A percentile compares a stretch with the other conserved stretches of the same genome.
phyloP scores from a whole-genome alignment of 2,329 filamentous ascomycete genomes.

The Elsinoe necatrix region DNA sequence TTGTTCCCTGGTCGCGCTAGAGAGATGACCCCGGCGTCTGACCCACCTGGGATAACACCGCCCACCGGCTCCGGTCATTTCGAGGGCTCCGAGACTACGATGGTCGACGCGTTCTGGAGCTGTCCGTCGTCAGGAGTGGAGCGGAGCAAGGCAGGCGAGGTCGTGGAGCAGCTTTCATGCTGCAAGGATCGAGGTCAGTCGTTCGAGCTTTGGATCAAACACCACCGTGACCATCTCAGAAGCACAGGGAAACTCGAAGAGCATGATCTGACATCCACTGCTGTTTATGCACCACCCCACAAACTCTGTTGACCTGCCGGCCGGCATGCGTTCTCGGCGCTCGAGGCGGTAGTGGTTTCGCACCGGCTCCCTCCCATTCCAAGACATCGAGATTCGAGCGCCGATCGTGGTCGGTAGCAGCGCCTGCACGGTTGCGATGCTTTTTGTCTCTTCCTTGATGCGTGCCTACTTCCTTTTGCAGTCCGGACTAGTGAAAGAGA shows the following conservation, averaged over 20 bases:
- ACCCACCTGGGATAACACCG: neutral
- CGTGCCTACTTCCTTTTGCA: neutral
- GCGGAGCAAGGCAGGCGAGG: neutral
- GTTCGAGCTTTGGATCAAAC: neutral
- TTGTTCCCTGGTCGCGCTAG: neutral
- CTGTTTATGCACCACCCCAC: neutral
- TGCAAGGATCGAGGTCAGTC: neutral
- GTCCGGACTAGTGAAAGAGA: neutral
- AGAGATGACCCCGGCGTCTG: constrained; percentile 4
- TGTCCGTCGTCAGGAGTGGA: neutral
- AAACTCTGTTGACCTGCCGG: neutral
- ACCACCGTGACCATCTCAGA: neutral
- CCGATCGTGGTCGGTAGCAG: neutral
- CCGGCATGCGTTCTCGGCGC: neutral
- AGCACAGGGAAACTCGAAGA: neutral
- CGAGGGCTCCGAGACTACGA: neutral
- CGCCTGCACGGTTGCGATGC: neutral
- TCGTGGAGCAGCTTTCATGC: neutral
- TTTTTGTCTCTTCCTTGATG: neutral
- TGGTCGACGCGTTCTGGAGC: neutral
- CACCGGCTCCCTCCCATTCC: neutral
- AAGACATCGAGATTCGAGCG: neutral
- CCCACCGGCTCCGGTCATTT: constrained; percentile 8
- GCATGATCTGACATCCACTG: neutral
- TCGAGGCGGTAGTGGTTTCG: neutral